Conservation (phyloP, 2,329 filamentous ascomycete species). For the Colletotrichum tanaceti region DNA sequence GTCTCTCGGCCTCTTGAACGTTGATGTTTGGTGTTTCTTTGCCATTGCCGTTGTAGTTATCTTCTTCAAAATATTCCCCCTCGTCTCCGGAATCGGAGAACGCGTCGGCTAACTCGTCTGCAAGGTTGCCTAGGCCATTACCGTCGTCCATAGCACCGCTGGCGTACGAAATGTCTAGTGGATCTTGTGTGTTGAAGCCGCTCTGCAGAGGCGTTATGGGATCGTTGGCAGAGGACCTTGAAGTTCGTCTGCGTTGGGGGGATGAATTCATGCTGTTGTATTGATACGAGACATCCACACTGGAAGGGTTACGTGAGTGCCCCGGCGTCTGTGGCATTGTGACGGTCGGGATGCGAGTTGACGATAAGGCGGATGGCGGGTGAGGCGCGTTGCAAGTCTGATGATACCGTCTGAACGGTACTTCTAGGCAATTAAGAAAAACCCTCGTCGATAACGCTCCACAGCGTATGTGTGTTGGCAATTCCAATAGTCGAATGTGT, state of each 20-base stretch:
- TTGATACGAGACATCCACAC: conserved; percentile 57
- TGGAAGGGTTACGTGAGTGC: conserved; percentile 70
- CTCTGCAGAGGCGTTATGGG: conserved; percentile 60
- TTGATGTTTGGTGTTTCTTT: conserved; percentile 41
- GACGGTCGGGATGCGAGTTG: neutral
- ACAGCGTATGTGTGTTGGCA: conserved; percentile 24
- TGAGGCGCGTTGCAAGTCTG: neutral
- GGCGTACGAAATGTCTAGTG: conserved; percentile 60
- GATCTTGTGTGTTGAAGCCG: conserved; percentile 62
- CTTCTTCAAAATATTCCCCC: conserved; percentile 59
- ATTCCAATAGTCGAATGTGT: conserved; percentile 12
- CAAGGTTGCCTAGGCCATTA: conserved; percentile 79
- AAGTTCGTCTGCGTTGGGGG: conserved; percentile 60
- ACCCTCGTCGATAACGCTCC: conserved; percentile 14
- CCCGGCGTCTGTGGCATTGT: conserved; percentile 65
- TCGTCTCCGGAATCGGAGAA: conserved; percentile 75
- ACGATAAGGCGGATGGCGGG: conserved; percentile 3
- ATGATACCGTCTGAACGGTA: conserved; percentile 10
- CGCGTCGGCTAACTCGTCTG: conserved; percentile 82
- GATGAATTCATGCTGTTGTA: conserved; percentile 56
- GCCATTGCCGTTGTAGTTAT: conserved; percentile 49
- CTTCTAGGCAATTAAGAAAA: conserved; percentile 16
- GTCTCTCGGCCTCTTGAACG: conserved; percentile 44
- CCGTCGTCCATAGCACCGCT: conserved; percentile 55
- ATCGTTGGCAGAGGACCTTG: conserved; percentile 64